Conservation (phyloP, 306 rosid species). For the Albizia julibrissin region DNA sequence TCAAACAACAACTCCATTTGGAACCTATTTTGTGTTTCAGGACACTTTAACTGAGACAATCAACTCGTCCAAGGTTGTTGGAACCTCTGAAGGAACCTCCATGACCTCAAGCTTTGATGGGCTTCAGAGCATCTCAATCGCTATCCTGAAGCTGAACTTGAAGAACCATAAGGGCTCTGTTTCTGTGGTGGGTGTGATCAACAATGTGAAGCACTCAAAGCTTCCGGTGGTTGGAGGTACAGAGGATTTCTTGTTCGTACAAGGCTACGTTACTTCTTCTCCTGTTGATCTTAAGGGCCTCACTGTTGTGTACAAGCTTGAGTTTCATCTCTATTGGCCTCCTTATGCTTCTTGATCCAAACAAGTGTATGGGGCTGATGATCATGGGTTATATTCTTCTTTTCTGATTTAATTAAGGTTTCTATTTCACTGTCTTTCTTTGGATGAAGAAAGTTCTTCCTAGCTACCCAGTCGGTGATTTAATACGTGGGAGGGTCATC, state of each 20-base stretch:
- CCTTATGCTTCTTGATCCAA: conserved; percentile 52
- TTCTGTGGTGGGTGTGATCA: conserved; percentile 62
- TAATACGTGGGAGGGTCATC: not conserved
- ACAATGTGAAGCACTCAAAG: conserved; percentile 51
- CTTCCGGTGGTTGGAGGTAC: conserved; percentile 84
- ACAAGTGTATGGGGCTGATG: not conserved
- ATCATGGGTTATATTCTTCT: not conserved
- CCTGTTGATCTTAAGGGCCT: conserved; percentile 51
- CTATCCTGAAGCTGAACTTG: conserved; percentile 56
- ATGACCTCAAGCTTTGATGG: conserved; percentile 73
- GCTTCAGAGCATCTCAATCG: conserved; percentile 59
- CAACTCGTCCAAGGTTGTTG: conserved; percentile 52
- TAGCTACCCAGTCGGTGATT: not conserved
- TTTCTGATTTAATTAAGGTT: not conserved
- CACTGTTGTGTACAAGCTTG: conserved; percentile 58
- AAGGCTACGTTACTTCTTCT: conserved; percentile 69
- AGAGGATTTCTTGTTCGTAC: conserved; percentile 69
- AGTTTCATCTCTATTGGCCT: conserved; percentile 83
- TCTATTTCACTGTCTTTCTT: not conserved
- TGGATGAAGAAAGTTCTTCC: not conserved
- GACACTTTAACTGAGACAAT: conserved; percentile 58
- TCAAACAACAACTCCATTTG: conserved; percentile 67
- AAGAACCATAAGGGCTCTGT: conserved; percentile 58
- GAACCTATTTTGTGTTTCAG: conserved; percentile 61
- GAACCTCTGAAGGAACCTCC: conserved; percentile 65